A percentile compares a stretch with the other conserved stretches of the same genome.
phyloP scores from a whole-genome alignment of 441 rosid species.

The Raphanus hybrid region DNA sequence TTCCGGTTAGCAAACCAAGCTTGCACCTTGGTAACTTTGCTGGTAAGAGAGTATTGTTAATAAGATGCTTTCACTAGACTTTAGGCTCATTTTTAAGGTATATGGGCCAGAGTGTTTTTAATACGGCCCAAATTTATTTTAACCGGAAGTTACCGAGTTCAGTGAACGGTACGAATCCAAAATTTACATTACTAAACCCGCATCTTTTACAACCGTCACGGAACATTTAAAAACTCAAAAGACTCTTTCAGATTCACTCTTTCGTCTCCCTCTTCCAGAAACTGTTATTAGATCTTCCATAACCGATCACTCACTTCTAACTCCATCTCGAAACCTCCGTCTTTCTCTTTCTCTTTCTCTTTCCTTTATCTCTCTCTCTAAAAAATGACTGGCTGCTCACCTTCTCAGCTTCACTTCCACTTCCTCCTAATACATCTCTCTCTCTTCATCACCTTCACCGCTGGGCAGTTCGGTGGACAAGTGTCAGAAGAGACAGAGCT shows the following conservation, averaged over 20 bases:
- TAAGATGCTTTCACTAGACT: no score
- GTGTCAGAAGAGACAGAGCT: conserved; percentile 49
- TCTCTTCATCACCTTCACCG: background rate
- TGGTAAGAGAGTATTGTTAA: no score
- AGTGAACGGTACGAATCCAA: background rate
- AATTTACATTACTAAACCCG: background rate
- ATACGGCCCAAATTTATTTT: background rate
- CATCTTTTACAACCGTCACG: background rate
- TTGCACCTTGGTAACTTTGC: no score
- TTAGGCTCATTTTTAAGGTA: background rate
- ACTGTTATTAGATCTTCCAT: conserved; percentile 2
- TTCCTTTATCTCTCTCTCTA: no score
- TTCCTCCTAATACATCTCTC: conserved; percentile 23
- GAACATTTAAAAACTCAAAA: background rate
- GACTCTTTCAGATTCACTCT: background rate
- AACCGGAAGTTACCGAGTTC: conserved; percentile 9
- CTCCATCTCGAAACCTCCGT: background rate
- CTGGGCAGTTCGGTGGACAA: conserved; percentile 14
- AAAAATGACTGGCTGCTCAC: no score
- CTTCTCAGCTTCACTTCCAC: background rate
- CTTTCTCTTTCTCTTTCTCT: no score
- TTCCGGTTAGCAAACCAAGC: no score
- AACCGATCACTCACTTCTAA: background rate
- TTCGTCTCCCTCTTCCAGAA: background rate
- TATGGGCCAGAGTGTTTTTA: background rate